Evolutionary conservation across 768 basidiomycete genomes (phyloP), one percentile per base, ranked within the genome.

Genomic region (Suillus decipiens): DNA sequence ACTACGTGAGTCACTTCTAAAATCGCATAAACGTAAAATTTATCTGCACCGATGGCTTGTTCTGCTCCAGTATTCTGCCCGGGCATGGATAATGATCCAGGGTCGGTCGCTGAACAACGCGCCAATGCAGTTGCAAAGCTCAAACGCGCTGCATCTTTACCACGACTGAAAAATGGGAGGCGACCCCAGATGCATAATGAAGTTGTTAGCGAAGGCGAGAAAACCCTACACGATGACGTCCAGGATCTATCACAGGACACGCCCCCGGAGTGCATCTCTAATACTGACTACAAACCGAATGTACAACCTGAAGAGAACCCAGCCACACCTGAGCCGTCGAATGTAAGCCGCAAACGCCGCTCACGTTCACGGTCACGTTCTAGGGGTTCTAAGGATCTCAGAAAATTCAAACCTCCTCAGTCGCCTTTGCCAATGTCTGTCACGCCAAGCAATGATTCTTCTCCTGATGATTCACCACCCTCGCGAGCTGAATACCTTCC

Each of bases 111-210:
- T 33, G 90, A 95, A 74, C 90, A 95, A 76, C 88, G 95, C 64
- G 92, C 93, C 72, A 85, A 86, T 61, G 92, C 94, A 12, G 89
- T 96, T 54, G 93, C 93, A 51, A 95, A 89, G 78, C 86, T 97
- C 67, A 95, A 91, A 78, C 88, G 95, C 69, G 95, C 95, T 48
- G 92, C 94, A 61, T 96, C 94, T 17, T 77, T 96, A 34, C 95
- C 95, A 42, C 84, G 95, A 65, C 92, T 92, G 88, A 94, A 94
- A 74, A 91, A 94, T 74, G 94, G 94, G 9, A 80, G 94, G 61
- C 82, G 95, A 48, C 94, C 93, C 0, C 92, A 89, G 55, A 92
- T 93, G 91, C 92, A 91, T 70, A 80, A 85, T 67, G 91, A 92
- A 68, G 89, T 86, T 22, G 86, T 92, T 58, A 93, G 91, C 70